Percentiles rank a stretch among this genome's conserved stretches.
Conservation (phyloP, 257 asterid species). For the Nicotiana obtusifolia region DNA sequence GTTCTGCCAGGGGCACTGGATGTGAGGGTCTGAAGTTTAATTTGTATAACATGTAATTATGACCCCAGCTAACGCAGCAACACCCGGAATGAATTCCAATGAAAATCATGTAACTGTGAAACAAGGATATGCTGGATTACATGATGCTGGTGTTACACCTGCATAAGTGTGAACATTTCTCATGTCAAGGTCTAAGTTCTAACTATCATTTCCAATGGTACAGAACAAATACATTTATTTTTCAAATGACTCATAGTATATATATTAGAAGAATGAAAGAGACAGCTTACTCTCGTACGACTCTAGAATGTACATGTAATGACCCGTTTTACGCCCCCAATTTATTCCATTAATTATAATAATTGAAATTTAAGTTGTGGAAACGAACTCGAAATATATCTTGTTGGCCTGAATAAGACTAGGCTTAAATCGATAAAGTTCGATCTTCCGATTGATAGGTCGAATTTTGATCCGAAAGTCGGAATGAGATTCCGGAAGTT, state of each 20-base stretch:
- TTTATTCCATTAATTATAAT: no score
- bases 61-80: constrained; percentile 8
- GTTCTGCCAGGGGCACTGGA: not conserved
- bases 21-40: constrained; percentile 5
- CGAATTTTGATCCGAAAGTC: no score
- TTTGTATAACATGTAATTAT: not conserved
- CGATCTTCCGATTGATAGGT: no score
- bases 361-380: no score
- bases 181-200: constrained; percentile 6
- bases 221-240: no score
- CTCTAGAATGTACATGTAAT: constrained; percentile 61
- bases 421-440: no score
- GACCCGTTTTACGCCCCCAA: no score
- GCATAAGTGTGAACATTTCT: not conserved
- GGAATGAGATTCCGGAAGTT: no score
- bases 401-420: no score
- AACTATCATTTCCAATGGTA: constrained; percentile 45
- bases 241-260: no score
- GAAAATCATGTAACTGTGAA: constrained; percentile 12
- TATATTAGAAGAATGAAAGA: not conserved
- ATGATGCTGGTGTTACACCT: constrained; percentile 1
- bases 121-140: constrained; percentile 10
- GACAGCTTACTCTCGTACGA: constrained; percentile 55
- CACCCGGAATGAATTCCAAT: constrained; percentile 13
- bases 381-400: no score